phyloP scores from a whole-genome alignment of 2,329 filamentous ascomycete genomes.

The Colletotrichum liaoningense region DNA sequence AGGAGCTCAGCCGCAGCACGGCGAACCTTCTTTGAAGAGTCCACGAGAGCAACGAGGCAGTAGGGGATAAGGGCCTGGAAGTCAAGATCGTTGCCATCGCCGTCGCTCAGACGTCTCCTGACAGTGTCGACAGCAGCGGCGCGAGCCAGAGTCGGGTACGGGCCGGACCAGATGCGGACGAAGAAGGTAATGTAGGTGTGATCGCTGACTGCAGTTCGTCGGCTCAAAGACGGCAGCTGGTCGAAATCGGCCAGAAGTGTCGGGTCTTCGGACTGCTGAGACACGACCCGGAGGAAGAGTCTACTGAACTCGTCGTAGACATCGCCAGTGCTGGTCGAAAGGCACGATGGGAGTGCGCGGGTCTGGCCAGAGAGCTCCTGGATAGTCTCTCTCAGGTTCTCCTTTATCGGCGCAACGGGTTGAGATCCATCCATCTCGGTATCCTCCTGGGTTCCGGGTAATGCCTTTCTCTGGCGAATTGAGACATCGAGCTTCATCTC shows the following conservation, averaged over 20 bases:
- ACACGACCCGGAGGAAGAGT: constrained; percentile 66
- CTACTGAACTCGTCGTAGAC: constrained; percentile 70
- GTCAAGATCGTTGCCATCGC: constrained; percentile 66
- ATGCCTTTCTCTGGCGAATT: constrained; percentile 67
- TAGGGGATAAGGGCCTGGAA: constrained; percentile 89
- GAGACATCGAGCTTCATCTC: constrained; percentile 80
- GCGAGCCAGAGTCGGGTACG: constrained; percentile 76
- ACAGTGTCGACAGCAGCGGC: constrained; percentile 76
- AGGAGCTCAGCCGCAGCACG: constrained; percentile 78
- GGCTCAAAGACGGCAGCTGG: constrained; percentile 64
- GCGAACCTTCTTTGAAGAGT: constrained; percentile 81
- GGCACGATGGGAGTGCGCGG: constrained; percentile 60
- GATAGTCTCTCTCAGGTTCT: constrained; percentile 53
- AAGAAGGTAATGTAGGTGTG: constrained; percentile 82
- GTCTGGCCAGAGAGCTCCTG: constrained; percentile 51
- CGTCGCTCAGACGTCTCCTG: constrained; percentile 65
- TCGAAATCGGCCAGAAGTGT: constrained; percentile 63
- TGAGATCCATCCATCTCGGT: constrained; percentile 58
- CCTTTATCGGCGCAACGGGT: constrained; percentile 40
- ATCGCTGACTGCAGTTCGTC: constrained; percentile 65
- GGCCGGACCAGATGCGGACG: constrained; percentile 78
- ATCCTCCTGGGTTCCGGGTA: constrained; percentile 63
- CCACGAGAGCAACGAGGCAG: constrained; percentile 77
- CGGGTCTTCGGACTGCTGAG: constrained; percentile 52
- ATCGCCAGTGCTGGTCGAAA: constrained; percentile 60